phyloP scores from a whole-genome alignment of 345 rosid genomes.

The Mallotus nudiflorus region DNA sequence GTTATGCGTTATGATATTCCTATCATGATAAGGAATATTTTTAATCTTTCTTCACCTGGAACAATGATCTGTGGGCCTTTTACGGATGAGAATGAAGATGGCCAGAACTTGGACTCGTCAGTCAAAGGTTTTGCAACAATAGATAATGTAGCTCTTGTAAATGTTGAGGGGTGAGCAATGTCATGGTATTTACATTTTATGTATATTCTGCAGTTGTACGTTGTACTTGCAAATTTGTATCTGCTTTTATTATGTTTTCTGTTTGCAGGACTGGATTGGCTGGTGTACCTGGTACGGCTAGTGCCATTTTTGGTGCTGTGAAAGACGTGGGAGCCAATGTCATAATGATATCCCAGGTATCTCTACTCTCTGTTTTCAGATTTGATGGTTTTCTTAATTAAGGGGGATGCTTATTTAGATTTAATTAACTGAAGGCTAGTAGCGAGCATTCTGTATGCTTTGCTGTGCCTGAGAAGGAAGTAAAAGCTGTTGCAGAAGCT shows the following conservation, averaged over 20 bases:
- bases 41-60: slow-evolving; percentile 87
- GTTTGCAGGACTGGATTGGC: slow-evolving; percentile 93
- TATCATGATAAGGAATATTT: slow-evolving; percentile 87
- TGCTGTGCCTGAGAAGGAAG: slow-evolving; percentile 99
- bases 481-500: slow-evolving; percentile 85
- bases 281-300: slow-evolving; percentile 99
- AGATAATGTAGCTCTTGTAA: slow-evolving; percentile 92
- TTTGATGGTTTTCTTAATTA: slow-evolving; percentile 10
- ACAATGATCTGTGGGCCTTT: slow-evolving; percentile 69
- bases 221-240: background rate
- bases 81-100: slow-evolving; percentile 49
- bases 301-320: slow-evolving; percentile 86
- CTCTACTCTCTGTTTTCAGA: slow-evolving; percentile 9
- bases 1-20: slow-evolving; percentile 93
- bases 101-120: slow-evolving; percentile 46
- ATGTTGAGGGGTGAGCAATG: slow-evolving; percentile 86
- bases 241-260: slow-evolving; percentile 11
- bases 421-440: slow-evolving; percentile 67
- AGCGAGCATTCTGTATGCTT: slow-evolving; percentile 99
- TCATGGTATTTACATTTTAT: slow-evolving; percentile 16
- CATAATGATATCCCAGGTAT: slow-evolving; percentile 97
- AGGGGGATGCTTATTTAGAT: slow-evolving; percentile 23
- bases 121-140: slow-evolving; percentile 98
- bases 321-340: slow-evolving; percentile 99
- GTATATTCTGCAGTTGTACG: background rate